A percentile compares a stretch with the other conserved stretches of the same genome.
phyloP scores from a whole-genome alignment of 306 rosid genomes.

The Crotalaria pallida region DNA sequence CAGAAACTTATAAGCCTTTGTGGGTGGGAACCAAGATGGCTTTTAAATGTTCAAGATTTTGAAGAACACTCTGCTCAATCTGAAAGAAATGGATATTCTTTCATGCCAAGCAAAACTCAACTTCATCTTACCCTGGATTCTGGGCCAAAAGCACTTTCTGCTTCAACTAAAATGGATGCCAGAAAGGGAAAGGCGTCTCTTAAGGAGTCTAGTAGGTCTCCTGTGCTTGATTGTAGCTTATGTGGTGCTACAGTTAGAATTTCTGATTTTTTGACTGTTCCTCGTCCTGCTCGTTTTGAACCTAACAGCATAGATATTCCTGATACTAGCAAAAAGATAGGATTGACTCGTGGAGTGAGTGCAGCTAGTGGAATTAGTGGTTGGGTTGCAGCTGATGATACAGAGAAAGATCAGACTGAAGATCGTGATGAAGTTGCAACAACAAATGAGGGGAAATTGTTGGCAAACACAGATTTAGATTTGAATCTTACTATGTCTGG shows the following conservation, averaged over 20 bases:
- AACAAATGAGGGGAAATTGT: slow-evolving; percentile 49
- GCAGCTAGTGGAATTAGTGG: slow-evolving; percentile 99
- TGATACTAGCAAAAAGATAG: slow-evolving; percentile 84
- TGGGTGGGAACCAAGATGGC: slow-evolving; percentile 99
- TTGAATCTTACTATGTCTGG: slow-evolving; percentile 93
- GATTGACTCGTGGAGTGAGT: slow-evolving; percentile 94
- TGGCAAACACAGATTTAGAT: slow-evolving; percentile 62
- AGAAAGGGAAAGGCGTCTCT: slow-evolving; percentile 67
- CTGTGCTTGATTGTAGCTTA: slow-evolving; percentile 88
- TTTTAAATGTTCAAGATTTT: slow-evolving; percentile 81
- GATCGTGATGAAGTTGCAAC: slow-evolving; percentile 98
- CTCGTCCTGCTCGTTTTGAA: slow-evolving; percentile 74
- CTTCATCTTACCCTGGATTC: slow-evolving; percentile 60
- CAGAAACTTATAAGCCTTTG: slow-evolving; percentile 96
- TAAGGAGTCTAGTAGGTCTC: slow-evolving; percentile 68
- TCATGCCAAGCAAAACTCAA: slow-evolving; percentile 71
- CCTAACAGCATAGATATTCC: slow-evolving; percentile 73
- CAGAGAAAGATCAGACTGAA: slow-evolving; percentile 80
- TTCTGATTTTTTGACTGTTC: slow-evolving; percentile 70
- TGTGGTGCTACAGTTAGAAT: slow-evolving; percentile 93
- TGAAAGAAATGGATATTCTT: slow-evolving; percentile 86
- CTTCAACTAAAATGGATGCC: slow-evolving; percentile 67
- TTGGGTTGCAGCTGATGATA: slow-evolving; percentile 85
- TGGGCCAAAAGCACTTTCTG: slow-evolving; percentile 64
- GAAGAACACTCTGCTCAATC: slow-evolving; percentile 99